phyloP scores from a whole-genome alignment of 345 rosid genomes.

The Citrus australasica region DNA sequence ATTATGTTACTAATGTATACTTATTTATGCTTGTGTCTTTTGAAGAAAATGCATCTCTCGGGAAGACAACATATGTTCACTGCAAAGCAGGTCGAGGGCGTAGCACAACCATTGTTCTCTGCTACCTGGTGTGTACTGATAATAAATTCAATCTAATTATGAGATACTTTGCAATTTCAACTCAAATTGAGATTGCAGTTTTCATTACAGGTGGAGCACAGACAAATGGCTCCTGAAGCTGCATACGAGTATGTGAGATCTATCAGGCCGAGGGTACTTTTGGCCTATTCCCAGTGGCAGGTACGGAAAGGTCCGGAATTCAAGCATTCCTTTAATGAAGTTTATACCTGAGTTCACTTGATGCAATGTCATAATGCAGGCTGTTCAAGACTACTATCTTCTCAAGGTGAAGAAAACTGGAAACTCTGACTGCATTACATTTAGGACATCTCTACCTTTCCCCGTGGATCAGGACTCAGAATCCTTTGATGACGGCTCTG shows the following conservation, averaged over 20 bases:
- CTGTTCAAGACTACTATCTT: slow-evolving; percentile 40
- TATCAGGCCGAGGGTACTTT: slow-evolving; percentile 57
- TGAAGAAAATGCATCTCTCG: slow-evolving; percentile 58
- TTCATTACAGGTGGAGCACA: slow-evolving; percentile 41
- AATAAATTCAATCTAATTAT: no score
- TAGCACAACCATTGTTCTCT: slow-evolving; percentile 84
- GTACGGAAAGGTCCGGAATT: slow-evolving; percentile 11
- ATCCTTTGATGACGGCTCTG: slow-evolving; percentile 45
- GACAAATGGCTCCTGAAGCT: slow-evolving; percentile 51
- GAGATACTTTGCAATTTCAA: neutral
- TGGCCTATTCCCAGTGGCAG: slow-evolving; percentile 57
- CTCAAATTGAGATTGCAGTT: neutral
- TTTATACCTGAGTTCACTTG: neutral
- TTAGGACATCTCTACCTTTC: slow-evolving; percentile 2
- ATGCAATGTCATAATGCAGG: slow-evolving; percentile 20
- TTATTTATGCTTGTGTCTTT: neutral
- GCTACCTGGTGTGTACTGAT: slow-evolving; percentile 23
- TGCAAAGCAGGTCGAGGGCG: slow-evolving; percentile 99
- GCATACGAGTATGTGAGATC: slow-evolving; percentile 61
- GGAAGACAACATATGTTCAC: slow-evolving; percentile 78
- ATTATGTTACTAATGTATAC: neutral
- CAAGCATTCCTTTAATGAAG: no score
- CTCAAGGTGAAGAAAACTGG: slow-evolving; percentile 23
- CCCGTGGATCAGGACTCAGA: neutral
- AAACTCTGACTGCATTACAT: neutral